These are phyloP conservation scores for Fusarium bactridioides DNA, from an alignment of 2,329 filamentous ascomycete genomes.

Conservation along the genomic window DNA sequence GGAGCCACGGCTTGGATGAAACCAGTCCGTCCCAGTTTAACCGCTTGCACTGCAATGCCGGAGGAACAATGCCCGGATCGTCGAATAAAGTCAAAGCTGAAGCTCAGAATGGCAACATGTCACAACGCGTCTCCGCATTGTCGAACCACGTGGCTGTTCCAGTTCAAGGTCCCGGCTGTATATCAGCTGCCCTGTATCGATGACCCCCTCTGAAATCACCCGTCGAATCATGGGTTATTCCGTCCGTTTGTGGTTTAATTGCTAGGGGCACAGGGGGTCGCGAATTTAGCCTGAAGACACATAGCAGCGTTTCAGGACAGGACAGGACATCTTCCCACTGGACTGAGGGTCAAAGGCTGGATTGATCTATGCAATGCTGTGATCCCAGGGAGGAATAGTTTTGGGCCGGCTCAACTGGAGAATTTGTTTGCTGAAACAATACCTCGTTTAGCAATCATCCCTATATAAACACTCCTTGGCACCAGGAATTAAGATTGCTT, in stretches of 20 bases:
- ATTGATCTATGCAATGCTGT: background rate
- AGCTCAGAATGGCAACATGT: background rate
- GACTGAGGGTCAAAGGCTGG: background rate
- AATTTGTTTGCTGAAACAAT: background rate
- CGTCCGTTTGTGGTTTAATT: background rate
- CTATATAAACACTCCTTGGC: conserved; percentile 12
- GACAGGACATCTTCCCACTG: background rate
- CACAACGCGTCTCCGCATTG: background rate
- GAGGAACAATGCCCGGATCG: conserved; percentile 2
- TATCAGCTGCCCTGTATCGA: background rate
- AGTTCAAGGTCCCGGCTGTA: background rate
- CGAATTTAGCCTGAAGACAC: conserved; percentile 7
- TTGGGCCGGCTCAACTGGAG: background rate
- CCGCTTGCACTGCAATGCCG: conserved; percentile 8
- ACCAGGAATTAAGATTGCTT: background rate
- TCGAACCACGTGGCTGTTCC: conserved; percentile 7
- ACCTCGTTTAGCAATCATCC: background rate
- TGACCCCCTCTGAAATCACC: background rate
- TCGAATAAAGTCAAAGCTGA: background rate
- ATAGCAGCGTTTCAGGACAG: background rate
- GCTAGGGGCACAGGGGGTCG: background rate
- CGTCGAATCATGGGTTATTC: background rate
- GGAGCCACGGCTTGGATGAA: background rate
- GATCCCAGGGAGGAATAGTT: background rate
- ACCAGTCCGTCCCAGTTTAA: background rate